Base-by-base conservation (phyloP, 352 stramenopile genomes). In the Phytophthora fragariaefolia region DNA sequence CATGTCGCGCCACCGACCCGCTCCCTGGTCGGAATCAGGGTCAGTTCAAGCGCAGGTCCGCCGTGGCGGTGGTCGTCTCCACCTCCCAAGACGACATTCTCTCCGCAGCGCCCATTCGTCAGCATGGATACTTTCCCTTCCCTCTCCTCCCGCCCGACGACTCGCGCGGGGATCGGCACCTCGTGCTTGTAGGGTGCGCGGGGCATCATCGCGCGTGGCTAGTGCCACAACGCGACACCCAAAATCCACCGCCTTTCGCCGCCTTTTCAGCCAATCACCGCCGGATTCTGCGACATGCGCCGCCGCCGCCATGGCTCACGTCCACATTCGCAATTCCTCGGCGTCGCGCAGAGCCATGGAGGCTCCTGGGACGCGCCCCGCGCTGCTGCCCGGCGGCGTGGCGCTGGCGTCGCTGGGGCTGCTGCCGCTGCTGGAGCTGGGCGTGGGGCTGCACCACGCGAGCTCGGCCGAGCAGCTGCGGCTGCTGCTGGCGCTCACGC, bases 361-460 rank as follows among this genome's bases (percentile, higher is more conserved):
- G 47, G 55, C 47, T 13, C 4, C 3, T 9, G 10, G 24, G 2
- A 64, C 56, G 63, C 55, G 55, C 8, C 63, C 63, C 22, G 46
- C 30, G 30, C 45, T 67, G 55, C 58, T 76, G 8, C 28, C 62
- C 22, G 57, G 62, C 32, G 69, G 73, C 49, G 60, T 69, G 5
- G 54, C 72, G 34, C 40, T 83, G 10, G 51, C 42, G 2, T 66
- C 65, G 12, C 66, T 73, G 3, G 76, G 66, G 4, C 53, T 76
- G 9, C 59, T 84, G 3, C 73, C 76, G 30, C 60, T 75, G 13
- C 48, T 76, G 12, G 76, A 84, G 40, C 34, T 82, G 13, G 38
- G 24, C 22, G 72, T 65, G 30, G 45, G 28, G 17, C 32, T 71
- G 30, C 47, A 42, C 0, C 49, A 54, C 18, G 18, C 18, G 9